Evolutionary conservation across 495 filamentous ascomycete species (phyloP).

Genomic region (Parathielavia appendiculata): DNA sequence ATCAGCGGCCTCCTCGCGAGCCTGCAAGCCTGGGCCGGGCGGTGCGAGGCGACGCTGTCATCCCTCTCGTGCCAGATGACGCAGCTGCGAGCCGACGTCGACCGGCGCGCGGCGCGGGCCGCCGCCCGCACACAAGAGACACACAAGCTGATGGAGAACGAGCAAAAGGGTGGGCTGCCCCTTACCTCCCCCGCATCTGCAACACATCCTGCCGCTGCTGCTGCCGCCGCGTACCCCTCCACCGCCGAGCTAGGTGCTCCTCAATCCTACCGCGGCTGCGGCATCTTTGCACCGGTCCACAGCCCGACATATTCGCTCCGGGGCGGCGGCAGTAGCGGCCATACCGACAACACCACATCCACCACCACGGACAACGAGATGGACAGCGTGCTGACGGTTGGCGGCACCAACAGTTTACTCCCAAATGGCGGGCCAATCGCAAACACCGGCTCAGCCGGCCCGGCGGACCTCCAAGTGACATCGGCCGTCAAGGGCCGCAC

Average conservation of each 20-base stretch:
- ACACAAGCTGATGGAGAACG: slow-evolving; percentile 42
- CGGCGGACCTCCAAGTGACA: slow-evolving; percentile 21
- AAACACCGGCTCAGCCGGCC: neutral
- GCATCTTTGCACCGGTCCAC: too few relatives aligned
- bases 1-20: slow-evolving; percentile 60
- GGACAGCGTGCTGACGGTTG: slow-evolving; percentile 27
- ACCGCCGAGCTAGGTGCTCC: neutral
- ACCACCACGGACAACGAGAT: slow-evolving; percentile 1
- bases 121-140: slow-evolving; percentile 43
- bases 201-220: neutral
- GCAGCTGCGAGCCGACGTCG: slow-evolving; percentile 50
- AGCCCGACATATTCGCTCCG: neutral
- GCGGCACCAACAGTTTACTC: slow-evolving; percentile 17
- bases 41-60: slow-evolving; percentile 67
- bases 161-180: slow-evolving; percentile 35
- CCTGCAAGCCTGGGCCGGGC: slow-evolving; percentile 66
- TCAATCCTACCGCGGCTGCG: neutral
- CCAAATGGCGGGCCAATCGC: neutral
- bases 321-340: slow-evolving; percentile 16
- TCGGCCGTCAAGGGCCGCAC: slow-evolving; percentile 36
- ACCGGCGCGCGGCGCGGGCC: slow-evolving; percentile 49
- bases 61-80: slow-evolving; percentile 70
- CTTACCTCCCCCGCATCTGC: neutral
- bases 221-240: neutral
- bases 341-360: neutral